A percentile compares a stretch with the other conserved stretches of the same genome.
Evolutionary conservation across 306 rosid species (phyloP).

Genomic region (Fragaria nilgerrensis): DNA sequence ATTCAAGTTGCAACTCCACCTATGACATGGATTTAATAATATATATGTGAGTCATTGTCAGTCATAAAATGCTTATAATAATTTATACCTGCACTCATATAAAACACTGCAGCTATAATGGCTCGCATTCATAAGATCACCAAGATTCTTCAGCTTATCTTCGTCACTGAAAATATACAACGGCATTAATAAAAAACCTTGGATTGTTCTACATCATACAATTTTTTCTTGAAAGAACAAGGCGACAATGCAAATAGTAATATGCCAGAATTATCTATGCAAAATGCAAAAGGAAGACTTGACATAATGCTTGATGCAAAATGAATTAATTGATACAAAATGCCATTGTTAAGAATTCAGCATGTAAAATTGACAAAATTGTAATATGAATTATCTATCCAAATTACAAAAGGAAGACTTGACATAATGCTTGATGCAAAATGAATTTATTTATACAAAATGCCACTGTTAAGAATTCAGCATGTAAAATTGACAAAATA

Average conservation of each 20-base stretch:
- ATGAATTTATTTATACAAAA: not conserved
- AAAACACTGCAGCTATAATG: conserved; percentile 92
- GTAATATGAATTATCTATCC: too few species aligned
- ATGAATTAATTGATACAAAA: not conserved
- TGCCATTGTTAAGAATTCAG: not conserved
- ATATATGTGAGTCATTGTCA: not conserved
- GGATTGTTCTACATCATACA: not conserved
- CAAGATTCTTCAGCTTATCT: conserved; percentile 73
- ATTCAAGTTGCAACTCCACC: not conserved
- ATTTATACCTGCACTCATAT: conserved; percentile 92
- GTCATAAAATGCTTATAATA: not conserved
- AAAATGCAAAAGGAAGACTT: not conserved
- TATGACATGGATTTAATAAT: not conserved
- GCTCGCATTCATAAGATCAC: conserved; percentile 94
- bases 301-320: not conserved
- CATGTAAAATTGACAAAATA: not conserved
- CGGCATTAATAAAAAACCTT: not conserved
- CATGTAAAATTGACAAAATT: too few species aligned
- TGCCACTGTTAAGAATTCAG: not conserved
- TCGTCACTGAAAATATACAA: conserved; percentile 65
- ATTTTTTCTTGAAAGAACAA: not conserved
- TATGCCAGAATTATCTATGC: not conserved
- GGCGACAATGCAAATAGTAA: not conserved
- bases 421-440: not conserved
- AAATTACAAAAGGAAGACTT: not conserved